Conservation (phyloP, 179 eudicot genomes). For the Beta corolliflora region DNA sequence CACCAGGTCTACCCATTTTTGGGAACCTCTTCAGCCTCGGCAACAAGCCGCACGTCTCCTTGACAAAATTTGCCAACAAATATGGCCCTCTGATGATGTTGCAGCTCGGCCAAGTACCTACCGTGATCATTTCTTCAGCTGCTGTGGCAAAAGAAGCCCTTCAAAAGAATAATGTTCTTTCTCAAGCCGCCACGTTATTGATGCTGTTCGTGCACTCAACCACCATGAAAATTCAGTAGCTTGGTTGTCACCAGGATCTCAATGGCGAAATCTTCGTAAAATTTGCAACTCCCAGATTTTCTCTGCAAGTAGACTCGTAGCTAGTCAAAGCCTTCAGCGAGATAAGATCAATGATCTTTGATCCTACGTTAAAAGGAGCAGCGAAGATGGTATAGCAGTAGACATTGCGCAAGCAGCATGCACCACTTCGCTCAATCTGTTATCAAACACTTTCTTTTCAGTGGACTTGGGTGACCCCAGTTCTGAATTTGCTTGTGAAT, state of each 20-base stretch:
- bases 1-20: constrained; percentile 30
- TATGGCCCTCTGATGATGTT: constrained; percentile 27
- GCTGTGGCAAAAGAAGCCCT: constrained; percentile 28
- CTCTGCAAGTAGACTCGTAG: constrained; percentile 28
- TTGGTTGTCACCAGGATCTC: constrained; percentile 14
- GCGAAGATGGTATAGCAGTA: constrained; percentile 25
- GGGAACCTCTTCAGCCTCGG: constrained; percentile 37
- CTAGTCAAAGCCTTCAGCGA: constrained; percentile 16
- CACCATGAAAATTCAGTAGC: constrained; percentile 28
- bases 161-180: constrained; percentile 26
- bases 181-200: constrained; percentile 15
- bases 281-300: constrained; percentile 26
- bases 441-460: constrained; percentile 36
- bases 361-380: constrained; percentile 18
- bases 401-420: constrained; percentile 32
- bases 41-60: constrained; percentile 29
- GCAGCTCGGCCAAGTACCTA: constrained; percentile 20
- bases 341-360: constrained; percentile 24
- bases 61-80: constrained; percentile 25
- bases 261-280: constrained; percentile 32
- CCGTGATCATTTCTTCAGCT: constrained; percentile 32
- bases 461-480: constrained; percentile 25
- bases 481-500: constrained; percentile 19
- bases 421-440: constrained; percentile 26
- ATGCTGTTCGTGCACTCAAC: constrained; percentile 20